Evolutionary conservation across 225 moss, liverwort and hornwort species (phyloP).

Genomic region (Lunularia cruciata): DNA sequence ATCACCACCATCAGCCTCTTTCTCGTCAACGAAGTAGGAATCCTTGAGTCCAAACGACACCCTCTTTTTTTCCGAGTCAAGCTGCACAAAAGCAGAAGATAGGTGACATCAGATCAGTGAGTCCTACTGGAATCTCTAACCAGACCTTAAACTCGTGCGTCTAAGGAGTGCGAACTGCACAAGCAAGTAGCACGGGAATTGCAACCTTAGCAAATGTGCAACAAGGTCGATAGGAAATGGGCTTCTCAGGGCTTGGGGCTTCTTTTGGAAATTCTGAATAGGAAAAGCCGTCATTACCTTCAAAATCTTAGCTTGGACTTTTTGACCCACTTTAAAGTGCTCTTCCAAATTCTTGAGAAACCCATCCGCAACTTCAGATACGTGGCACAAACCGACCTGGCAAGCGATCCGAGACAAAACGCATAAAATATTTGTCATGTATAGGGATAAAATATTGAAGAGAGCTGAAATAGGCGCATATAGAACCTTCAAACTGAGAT

Average conservation of each 20-base stretch:
- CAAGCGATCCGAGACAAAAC: neutral
- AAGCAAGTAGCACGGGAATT: no score
- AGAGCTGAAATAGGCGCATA: neutral
- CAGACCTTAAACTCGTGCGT: no score
- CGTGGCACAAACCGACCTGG: slow-evolving; percentile 89
- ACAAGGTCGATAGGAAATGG: no score
- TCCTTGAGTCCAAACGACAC: slow-evolving; percentile 45
- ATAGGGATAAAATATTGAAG: neutral
- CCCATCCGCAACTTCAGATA: slow-evolving; percentile 78
- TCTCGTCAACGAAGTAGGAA: slow-evolving; percentile 25
- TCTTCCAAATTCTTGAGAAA: slow-evolving; percentile 48
- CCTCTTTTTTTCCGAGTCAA: slow-evolving; percentile 37
- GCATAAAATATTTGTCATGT: no score
- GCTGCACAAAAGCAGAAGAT: slow-evolving; percentile 12
- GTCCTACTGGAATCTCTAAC: no score
- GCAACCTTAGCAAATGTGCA: no score
- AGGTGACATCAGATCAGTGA: no score
- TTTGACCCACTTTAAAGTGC: slow-evolving; percentile 66
- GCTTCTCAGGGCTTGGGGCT: no score
- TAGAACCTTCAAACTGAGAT: neutral
- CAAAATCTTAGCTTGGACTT: slow-evolving; percentile 67
- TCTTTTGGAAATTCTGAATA: no score
- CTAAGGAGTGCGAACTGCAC: no score
- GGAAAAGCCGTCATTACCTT: slow-evolving; percentile 52
- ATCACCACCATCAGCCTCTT: slow-evolving; percentile 13